Base-by-base conservation (phyloP, 2,329 filamentous ascomycete species). In the Ceratocystis cubensis region DNA sequence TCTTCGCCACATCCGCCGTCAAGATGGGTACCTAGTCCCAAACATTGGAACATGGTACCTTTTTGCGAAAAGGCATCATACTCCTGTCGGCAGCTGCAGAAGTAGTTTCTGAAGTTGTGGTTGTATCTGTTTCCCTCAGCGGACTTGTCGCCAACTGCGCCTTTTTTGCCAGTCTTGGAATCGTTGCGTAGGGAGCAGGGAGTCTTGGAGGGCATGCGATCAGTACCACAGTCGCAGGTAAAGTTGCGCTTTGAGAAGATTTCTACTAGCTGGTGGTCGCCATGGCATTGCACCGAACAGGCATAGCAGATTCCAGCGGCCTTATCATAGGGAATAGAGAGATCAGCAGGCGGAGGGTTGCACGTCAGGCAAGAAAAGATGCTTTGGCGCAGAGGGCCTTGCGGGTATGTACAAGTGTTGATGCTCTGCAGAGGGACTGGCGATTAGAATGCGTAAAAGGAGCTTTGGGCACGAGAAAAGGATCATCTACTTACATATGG, bases 21-120 rank as follows among this genome's bases (percentile, higher is more conserved):
- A 70, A 93, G 88, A 13, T 83, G 81, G 0, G 85, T 88, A 0
- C 91, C 91, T 0, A 97, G 78, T 0, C 93, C 93, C 1, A 97
- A 75, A 73, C 94, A 99, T 75, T 99, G 94, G 71, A 95, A 99
- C 94, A 99, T 99, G 48, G 92, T 97, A 0, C 93, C 93, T 71
- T 93, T 95, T 74, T 99, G 91, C 73, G 89, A 81, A 61, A 93
- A 84, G 0, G 93, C 85, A 73, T 96, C 88, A 73, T 99, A 99
- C 68, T 92, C 85, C 72, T 92, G 88, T 37, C 84, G 84, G 73
- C 94, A 99, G 1, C 88, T 89, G 74, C 94, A 99, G 77, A 99
- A 99, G 57, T 82, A 84, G 72, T 97, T 97, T 71, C 84, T 82
- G 72, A 96, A 99, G 78, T 99, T 99, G 69, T 96, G 89, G 73